These are phyloP conservation scores for Phytopythium aichiense DNA, from an alignment of 352 stramenopile genomes.

Conservation along the genomic window DNA sequence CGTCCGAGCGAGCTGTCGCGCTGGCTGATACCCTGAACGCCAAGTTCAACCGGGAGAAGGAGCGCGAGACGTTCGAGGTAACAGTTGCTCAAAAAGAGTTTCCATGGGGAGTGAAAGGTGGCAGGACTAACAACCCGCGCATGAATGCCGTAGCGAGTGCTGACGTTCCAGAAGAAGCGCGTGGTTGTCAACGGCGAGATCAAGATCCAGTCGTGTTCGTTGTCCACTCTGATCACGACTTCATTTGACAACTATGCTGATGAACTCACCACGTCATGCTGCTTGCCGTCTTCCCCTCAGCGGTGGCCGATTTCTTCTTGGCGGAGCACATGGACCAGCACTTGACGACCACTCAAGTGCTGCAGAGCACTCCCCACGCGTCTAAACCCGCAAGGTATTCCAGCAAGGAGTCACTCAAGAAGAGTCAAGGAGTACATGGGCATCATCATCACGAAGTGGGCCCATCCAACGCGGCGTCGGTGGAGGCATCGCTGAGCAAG, in stretches of 20 bases:
- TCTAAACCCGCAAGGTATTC: background rate
- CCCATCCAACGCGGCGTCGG: constrained; percentile 4
- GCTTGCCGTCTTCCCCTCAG: constrained; percentile 9
- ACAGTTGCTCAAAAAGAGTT: background rate
- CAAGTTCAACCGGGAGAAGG: constrained; percentile 37
- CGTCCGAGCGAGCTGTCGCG: constrained; percentile 14
- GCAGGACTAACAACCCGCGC: background rate
- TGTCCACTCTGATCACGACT: background rate
- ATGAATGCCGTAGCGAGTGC: constrained; percentile 21
- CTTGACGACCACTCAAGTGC: constrained; percentile 28
- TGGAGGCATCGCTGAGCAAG: constrained; percentile 49
- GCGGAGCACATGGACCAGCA: constrained; percentile 29
- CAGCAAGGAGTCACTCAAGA: background rate
- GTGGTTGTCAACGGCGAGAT: constrained; percentile 22
- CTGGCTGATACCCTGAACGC: constrained; percentile 25
- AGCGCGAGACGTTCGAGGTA: constrained; percentile 32
- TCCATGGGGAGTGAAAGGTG: background rate
- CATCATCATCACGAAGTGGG: background rate
- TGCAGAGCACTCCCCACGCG: background rate
- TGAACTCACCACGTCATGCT: background rate
- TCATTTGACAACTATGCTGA: constrained; percentile 2
- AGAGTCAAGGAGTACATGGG: background rate
- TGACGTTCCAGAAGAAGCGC: constrained; percentile 38
- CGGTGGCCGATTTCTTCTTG: constrained; percentile 33
- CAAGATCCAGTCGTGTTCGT: constrained; percentile 29